These are phyloP conservation scores for Phanerochaete sordida DNA, from an alignment of 768 basidiomycete species.

Conservation along the genomic window DNA sequence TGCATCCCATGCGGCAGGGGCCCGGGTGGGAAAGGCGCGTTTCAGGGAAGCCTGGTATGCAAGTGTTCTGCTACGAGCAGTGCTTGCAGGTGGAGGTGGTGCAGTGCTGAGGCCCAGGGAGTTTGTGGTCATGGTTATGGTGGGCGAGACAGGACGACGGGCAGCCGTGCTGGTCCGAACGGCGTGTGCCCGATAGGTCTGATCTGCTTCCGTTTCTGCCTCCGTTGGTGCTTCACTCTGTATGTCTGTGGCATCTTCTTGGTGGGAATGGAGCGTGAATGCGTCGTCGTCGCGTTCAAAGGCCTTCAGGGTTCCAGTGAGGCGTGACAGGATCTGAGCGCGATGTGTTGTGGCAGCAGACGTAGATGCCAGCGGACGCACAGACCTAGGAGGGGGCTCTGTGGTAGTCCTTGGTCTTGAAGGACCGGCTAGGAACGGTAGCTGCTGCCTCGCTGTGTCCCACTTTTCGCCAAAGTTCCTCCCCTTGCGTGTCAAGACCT, in stretches of 20 bases:
- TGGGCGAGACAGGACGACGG: slow-evolving; percentile 18
- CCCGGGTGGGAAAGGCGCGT: background rate
- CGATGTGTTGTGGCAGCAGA: background rate
- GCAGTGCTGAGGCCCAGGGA: slow-evolving; percentile 28
- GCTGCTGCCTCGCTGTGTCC: slow-evolving; percentile 60
- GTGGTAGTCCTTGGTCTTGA: slow-evolving; percentile 1
- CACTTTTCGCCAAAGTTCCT: slow-evolving; percentile 82
- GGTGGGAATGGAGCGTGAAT: slow-evolving; percentile 42
- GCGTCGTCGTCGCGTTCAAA: slow-evolving; percentile 35
- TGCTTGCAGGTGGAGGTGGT: slow-evolving; percentile 6
- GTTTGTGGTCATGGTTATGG: slow-evolving; percentile 16
- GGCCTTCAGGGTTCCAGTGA: slow-evolving; percentile 7
- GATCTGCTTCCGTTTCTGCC: slow-evolving; percentile 3
- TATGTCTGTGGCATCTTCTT: slow-evolving; percentile 28
- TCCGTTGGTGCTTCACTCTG: background rate
- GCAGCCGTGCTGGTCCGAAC: slow-evolving; percentile 12
- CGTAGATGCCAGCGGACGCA: background rate
- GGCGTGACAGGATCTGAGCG: slow-evolving; percentile 6
- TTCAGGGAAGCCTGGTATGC: slow-evolving; percentile 3
- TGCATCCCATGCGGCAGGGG: slow-evolving; percentile 29
- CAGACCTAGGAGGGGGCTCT: background rate
- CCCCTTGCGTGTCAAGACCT: slow-evolving; percentile 79
- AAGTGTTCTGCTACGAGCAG: slow-evolving; percentile 2
- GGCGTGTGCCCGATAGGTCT: background rate
- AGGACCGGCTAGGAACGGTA: slow-evolving; percentile 34